Base-by-base conservation (phyloP, 1,139 yeast genomes). In the Lodderomyces oxycetoniae region DNA sequence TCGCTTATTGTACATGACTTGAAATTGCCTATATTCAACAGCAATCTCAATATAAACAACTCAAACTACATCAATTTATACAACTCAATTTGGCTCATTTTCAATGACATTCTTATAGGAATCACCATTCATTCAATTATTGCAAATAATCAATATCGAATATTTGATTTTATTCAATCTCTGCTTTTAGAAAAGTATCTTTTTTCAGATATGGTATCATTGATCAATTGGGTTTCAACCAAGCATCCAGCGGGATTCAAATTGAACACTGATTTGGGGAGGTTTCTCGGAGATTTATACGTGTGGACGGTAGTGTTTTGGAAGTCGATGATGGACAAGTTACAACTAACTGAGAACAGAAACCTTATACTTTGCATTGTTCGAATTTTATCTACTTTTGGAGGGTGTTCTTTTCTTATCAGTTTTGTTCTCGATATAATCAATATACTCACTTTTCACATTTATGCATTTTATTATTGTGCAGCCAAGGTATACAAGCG, bases 221-320 rank as follows among this genome's bases (percentile, higher is more conserved):
- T 82, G 21, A 77, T 89, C 9, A 47, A 65, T 2, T 84, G 95
- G 93, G 67, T 93, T 23, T 87, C 89, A 61, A 75, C 75, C 11
- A 43, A 62, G 44, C 85, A 91, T 53, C 98, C 98, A 0, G 96
- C 94, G 7, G 98, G 98, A 2, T 79, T 93, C 50, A 93, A 93
- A 52, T 71, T 93, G 38, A 93, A 93, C 55, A 80, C 78, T 37
- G 96, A 88, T 50, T 65, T 93, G 23, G 89, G 96, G 0, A 71
- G 68, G 17, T 93, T 93, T 49, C 70, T 89, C 54, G 95, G 96
- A 16, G 95, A 88, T 38, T 61, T 93, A 33, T 83, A 84, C 46
- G 53, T 83, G 17, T 91, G 96, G 96, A 83, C 89, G 6, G 69
- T 89, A 30, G 75, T 74, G 35, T 74, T 82, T 45, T 86, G 95